These are phyloP conservation scores for Vaccinium macrocarpon DNA, from an alignment of 148 eudicot species.

Conservation along the genomic window DNA sequence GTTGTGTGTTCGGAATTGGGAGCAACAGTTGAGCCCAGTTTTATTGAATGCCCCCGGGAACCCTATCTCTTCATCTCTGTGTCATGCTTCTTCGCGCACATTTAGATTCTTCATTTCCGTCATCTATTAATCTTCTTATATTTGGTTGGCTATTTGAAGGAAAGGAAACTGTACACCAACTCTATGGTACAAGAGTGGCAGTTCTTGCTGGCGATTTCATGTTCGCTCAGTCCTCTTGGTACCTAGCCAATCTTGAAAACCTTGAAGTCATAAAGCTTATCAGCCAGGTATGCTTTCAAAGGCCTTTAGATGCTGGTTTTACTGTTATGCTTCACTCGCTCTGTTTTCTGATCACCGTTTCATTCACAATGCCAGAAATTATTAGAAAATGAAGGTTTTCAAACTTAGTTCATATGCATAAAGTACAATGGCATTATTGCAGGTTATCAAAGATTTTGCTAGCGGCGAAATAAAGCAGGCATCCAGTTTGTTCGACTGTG, in stretches of 20 bases:
- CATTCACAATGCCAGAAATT: background rate
- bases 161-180: constrained; percentile 79
- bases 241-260: constrained; percentile 92
- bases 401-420: background rate
- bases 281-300: constrained; percentile 61
- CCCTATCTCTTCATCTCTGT: background rate
- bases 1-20: background rate
- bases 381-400: background rate
- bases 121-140: background rate
- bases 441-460: constrained; percentile 97
- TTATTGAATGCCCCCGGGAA: background rate
- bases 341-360: background rate
- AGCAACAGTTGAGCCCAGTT: background rate
- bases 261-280: constrained; percentile 92
- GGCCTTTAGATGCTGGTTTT: background rate
- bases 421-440: constrained; percentile 19
- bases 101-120: background rate
- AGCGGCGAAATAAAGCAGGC: constrained; percentile 98
- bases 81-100: background rate
- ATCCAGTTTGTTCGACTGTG: constrained; percentile 80
- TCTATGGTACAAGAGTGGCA: constrained; percentile 89
- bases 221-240: constrained; percentile 99
- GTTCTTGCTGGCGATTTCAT: constrained; percentile 95
- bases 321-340: background rate
- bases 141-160: constrained; percentile 40